These are phyloP conservation scores for Talaromyces sp. DNA, from an alignment of 2,329 filamentous ascomycete species.

Conservation along the genomic window DNA sequence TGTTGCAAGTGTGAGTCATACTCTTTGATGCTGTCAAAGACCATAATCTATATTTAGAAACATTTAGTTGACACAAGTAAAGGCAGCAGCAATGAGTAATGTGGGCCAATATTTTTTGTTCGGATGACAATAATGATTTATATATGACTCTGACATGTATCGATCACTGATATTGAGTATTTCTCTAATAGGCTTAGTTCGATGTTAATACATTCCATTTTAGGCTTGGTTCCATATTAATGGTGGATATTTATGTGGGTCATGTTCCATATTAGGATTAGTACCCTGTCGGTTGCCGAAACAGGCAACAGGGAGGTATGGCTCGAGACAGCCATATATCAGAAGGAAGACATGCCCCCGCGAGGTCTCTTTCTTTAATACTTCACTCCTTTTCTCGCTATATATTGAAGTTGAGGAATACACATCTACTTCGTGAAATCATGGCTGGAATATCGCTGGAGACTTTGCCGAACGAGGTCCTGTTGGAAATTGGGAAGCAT, in stretches of 20 bases:
- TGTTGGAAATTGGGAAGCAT: neutral
- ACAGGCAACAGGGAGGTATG: neutral
- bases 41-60: neutral
- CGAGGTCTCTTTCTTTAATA: neutral
- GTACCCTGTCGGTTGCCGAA: neutral
- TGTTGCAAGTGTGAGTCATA: too few relatives aligned
- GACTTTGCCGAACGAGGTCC: neutral
- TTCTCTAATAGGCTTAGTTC: neutral
- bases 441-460: neutral
- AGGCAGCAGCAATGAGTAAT: neutral
- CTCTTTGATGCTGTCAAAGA: neutral
- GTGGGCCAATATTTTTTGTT: neutral
- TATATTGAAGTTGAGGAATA: neutral
- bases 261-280: neutral
- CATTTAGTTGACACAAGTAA: too few relatives aligned
- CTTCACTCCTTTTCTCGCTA: too few relatives aligned
- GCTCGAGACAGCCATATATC: neutral
- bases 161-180: neutral
- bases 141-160: neutral
- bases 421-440: neutral
- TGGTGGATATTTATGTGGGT: neutral
- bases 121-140: neutral
- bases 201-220: neutral
- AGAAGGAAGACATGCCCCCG: neutral
- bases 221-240: neutral